Evolutionary conservation across 805 yeast genomes (phyloP).

Genomic region (Ogataea nakhonphanomensis): DNA sequence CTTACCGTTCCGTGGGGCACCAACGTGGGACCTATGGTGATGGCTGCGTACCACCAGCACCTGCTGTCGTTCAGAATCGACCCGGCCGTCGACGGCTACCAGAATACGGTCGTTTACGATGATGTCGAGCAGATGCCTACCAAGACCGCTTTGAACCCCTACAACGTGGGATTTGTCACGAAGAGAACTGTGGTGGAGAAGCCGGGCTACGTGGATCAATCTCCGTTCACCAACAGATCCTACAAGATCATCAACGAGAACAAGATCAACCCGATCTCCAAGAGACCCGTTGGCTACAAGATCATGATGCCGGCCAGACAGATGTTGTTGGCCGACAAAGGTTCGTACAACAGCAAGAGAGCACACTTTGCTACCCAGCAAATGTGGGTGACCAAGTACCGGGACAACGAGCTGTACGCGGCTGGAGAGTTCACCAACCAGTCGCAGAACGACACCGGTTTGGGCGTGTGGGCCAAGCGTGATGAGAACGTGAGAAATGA

Average conservation of each 20-base stretch:
- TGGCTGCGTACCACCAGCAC: constrained; percentile 86
- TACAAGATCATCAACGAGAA: constrained; percentile 74
- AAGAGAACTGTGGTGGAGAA: constrained; percentile 64
- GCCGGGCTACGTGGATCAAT: constrained; percentile 68
- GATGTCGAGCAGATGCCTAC: constrained; percentile 62
- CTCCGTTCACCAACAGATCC: constrained; percentile 72
- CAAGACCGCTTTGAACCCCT: constrained; percentile 54
- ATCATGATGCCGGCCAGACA: constrained; percentile 72
- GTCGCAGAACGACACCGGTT: constrained; percentile 68
- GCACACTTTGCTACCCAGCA: constrained; percentile 78
- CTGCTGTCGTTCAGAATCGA: constrained; percentile 75
- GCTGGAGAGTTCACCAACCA: constrained; percentile 89
- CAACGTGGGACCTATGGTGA: constrained; percentile 70
- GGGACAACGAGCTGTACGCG: constrained; percentile 68
- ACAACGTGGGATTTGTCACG: constrained; percentile 65
- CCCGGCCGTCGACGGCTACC: constrained; percentile 79
- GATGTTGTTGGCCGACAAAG: constrained; percentile 64
- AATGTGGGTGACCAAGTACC: constrained; percentile 78
- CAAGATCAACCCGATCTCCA: constrained; percentile 63
- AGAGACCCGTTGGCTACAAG: constrained; percentile 75
- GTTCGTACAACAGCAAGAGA: constrained; percentile 64
- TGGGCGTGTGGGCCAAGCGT: constrained; percentile 68
- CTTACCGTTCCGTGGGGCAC: constrained; percentile 71
- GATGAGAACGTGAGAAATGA: constrained; percentile 67
- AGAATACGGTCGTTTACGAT: constrained; percentile 68